These are phyloP conservation scores for Ochetophila trinervis DNA, from an alignment of 306 rosid genomes.

Conservation along the genomic window DNA sequence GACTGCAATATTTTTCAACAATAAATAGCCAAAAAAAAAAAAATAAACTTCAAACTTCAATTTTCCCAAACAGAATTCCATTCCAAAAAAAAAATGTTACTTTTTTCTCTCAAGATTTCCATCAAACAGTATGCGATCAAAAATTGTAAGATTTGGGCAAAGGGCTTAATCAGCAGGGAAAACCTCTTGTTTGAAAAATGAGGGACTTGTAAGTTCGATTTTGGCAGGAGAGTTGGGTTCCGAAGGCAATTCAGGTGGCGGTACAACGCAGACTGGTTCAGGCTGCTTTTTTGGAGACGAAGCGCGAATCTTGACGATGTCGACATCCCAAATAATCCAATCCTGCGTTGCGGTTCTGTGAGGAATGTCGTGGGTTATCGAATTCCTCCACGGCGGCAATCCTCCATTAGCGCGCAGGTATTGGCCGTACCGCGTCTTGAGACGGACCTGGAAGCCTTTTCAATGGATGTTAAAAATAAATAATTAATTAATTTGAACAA, in stretches of 20 bases:
- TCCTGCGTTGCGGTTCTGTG: slow-evolving; percentile 48
- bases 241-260: background rate
- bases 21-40: background rate
- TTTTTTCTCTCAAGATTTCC: background rate
- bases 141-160: too few species aligned
- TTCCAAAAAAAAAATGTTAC: background rate
- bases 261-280: slow-evolving; percentile 2
- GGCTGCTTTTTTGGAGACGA: slow-evolving; percentile 18
- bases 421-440: slow-evolving; percentile 66
- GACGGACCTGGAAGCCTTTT: slow-evolving; percentile 62
- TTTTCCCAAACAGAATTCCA: too few species aligned
- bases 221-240: slow-evolving; percentile 22
- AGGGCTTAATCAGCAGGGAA: slow-evolving; percentile 12
- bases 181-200: slow-evolving; percentile 35
- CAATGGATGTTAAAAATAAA: too few species aligned
- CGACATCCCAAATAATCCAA: slow-evolving; percentile 91
- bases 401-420: slow-evolving; percentile 78
- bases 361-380: slow-evolving; percentile 76
- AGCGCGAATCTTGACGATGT: slow-evolving; percentile 44
- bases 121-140: background rate
- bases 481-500: too few species aligned
- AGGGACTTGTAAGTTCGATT: slow-evolving; percentile 40
- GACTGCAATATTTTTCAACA: slow-evolving; percentile 24
- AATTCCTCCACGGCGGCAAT: slow-evolving; percentile 85
- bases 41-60: too few species aligned